phyloP scores from a whole-genome alignment of 108 stramenopile genomes.

The Cyclotella baltica region DNA sequence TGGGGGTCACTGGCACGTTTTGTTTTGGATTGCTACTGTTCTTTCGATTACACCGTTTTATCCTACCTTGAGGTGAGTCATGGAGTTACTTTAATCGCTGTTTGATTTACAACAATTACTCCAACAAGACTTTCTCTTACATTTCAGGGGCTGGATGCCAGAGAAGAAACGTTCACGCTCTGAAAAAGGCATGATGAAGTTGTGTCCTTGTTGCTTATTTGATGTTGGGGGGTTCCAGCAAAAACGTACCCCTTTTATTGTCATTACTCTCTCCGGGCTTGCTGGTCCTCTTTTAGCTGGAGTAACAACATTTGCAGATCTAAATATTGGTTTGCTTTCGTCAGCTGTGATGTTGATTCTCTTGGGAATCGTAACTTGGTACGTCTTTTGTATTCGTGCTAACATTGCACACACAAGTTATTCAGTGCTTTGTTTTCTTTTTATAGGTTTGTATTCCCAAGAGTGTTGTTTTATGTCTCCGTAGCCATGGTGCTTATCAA shows the following conservation, averaged over 20 bases:
- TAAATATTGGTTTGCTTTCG: constrained; percentile 36
- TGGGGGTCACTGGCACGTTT: constrained; percentile 41
- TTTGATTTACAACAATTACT: neutral
- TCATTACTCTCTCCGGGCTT: constrained; percentile 53
- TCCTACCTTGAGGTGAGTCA: constrained; percentile 35
- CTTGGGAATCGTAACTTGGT: constrained; percentile 32
- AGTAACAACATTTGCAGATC: constrained; percentile 45
- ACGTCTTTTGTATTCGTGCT: constrained; percentile 19
- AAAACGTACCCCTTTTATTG: constrained; percentile 47
- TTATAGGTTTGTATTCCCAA: constrained; percentile 10
- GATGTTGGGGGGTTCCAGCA: constrained; percentile 43
- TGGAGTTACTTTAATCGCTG: neutral
- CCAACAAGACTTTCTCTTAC: neutral
- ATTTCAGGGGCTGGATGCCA: constrained; percentile 49
- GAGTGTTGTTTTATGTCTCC: constrained; percentile 37
- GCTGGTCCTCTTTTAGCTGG: constrained; percentile 49
- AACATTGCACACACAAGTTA: neutral
- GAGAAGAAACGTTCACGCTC: constrained; percentile 42
- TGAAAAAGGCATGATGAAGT: constrained; percentile 43
- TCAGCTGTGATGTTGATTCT: constrained; percentile 35
- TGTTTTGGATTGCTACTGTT: constrained; percentile 51
- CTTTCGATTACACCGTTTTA: constrained; percentile 44
- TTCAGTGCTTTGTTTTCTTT: neutral
- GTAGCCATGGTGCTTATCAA: constrained; percentile 39
- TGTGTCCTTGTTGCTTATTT: constrained; percentile 47